Evolutionary conservation across 2,329 filamentous ascomycete species (phyloP).

Genomic region (Colletotrichum sp.): DNA sequence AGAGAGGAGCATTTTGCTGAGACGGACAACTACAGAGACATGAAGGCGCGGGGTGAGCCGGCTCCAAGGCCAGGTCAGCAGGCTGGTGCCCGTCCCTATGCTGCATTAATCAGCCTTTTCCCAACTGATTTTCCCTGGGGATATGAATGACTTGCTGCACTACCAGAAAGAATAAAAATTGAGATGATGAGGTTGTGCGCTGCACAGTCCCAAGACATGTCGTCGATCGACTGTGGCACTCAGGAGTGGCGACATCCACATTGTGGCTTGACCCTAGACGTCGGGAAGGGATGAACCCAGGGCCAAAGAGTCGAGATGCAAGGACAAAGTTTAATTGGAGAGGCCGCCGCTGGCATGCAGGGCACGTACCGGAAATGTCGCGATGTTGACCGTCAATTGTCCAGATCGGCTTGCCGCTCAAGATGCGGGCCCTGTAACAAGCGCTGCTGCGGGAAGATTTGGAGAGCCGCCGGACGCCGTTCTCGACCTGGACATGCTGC

Average conservation of each 20-base stretch:
- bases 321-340: background rate
- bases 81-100: background rate
- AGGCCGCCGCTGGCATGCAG: background rate
- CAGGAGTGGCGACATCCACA: constrained; percentile 8
- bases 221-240: constrained; percentile 15
- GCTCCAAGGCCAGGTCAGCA: background rate
- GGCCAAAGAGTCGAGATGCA: background rate
- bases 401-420: background rate
- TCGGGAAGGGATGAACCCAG: constrained; percentile 7
- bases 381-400: background rate
- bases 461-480: background rate
- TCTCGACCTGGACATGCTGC: background rate
- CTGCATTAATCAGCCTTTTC: background rate
- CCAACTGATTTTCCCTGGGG: background rate
- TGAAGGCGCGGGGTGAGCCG: background rate
- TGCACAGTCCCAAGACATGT: constrained; percentile 1
- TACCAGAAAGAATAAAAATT: background rate
- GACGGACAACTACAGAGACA: background rate
- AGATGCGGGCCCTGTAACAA: background rate
- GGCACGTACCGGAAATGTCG: background rate
- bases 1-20: background rate
- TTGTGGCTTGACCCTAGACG: constrained; percentile 8
- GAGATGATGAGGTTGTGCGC: no score
- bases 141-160: background rate
- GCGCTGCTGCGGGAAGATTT: background rate